Conservation (phyloP, 495 filamentous ascomycete genomes). For the Xylaria telfairii region DNA sequence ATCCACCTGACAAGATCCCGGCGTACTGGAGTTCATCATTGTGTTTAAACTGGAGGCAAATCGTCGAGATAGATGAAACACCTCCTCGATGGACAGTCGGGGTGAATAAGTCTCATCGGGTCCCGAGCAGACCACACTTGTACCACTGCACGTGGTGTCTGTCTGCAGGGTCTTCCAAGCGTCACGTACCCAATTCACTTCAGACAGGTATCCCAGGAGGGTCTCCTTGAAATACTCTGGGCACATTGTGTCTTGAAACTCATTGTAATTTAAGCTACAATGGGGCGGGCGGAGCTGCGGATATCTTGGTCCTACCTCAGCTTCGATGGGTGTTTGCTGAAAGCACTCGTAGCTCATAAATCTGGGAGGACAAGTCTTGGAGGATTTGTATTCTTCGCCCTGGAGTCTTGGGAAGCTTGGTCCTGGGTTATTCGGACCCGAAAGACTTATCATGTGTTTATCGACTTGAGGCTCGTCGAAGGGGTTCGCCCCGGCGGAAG, state of each 20-base stretch:
- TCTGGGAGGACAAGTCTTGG: not conserved
- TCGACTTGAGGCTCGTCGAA: not conserved
- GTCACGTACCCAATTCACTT: not conserved
- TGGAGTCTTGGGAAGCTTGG: not conserved
- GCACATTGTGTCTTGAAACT: conserved; percentile 9
- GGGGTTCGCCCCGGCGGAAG: not conserved
- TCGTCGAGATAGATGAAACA: conserved; percentile 6
- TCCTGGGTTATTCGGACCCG: not conserved
- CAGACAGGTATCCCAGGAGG: not conserved
- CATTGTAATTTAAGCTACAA: conserved; percentile 1
- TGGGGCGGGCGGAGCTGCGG: not conserved
- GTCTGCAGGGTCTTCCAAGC: conserved; percentile 3
- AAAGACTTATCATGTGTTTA: not conserved
- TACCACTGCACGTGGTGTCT: conserved; percentile 19
- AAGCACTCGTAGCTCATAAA: not conserved
- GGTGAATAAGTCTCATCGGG: not conserved
- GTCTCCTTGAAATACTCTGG: not conserved
- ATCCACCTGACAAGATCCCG: not conserved
- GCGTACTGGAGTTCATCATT: not conserved
- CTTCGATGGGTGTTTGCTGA: not conserved
- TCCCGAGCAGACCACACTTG: not conserved
- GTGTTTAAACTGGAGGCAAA: not conserved
- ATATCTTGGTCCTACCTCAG: not conserved
- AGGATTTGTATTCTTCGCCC: not conserved
- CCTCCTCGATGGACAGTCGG: not conserved